Percentiles rank a stretch among this genome's conserved stretches.
Conservation (phyloP, 2,329 filamentous ascomycete species). For the Botryotinia narcissicola region DNA sequence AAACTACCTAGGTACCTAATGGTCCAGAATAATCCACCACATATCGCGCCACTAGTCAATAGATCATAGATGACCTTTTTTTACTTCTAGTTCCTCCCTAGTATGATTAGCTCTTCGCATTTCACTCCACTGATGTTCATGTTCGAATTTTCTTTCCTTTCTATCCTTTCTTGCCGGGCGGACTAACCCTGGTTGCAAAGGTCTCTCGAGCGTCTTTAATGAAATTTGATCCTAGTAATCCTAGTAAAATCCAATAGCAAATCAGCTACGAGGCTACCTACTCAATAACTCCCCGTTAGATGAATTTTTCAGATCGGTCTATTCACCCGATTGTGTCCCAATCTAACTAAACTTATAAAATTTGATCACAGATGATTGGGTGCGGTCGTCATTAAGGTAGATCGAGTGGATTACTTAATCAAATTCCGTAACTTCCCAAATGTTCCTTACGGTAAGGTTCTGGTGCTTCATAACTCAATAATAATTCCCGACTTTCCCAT, state of each 20-base stretch:
- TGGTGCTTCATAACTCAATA: background rate
- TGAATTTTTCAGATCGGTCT: background rate
- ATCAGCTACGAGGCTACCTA: background rate
- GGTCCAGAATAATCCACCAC: background rate
- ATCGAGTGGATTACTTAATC: background rate
- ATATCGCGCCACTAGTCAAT: background rate
- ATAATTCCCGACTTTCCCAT: slow-evolving; percentile 1
- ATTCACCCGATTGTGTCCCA: background rate
- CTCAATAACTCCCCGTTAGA: background rate
- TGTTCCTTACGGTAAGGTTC: background rate
- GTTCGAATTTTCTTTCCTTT: background rate
- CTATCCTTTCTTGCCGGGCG: background rate
- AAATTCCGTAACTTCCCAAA: background rate
- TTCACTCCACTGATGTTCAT: background rate
- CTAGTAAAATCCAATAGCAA: background rate
- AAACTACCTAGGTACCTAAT: background rate
- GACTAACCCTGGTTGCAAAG: background rate
- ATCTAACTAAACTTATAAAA: background rate
- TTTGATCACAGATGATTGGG: background rate
- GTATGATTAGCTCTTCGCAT: background rate
- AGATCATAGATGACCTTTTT: background rate
- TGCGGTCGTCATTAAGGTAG: background rate
- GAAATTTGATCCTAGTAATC: background rate
- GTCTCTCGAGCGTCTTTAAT: background rate
- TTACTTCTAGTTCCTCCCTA: background rate